Base-by-base conservation (phyloP, 2,329 filamentous ascomycete genomes). In the Fusarium equiseti region DNA sequence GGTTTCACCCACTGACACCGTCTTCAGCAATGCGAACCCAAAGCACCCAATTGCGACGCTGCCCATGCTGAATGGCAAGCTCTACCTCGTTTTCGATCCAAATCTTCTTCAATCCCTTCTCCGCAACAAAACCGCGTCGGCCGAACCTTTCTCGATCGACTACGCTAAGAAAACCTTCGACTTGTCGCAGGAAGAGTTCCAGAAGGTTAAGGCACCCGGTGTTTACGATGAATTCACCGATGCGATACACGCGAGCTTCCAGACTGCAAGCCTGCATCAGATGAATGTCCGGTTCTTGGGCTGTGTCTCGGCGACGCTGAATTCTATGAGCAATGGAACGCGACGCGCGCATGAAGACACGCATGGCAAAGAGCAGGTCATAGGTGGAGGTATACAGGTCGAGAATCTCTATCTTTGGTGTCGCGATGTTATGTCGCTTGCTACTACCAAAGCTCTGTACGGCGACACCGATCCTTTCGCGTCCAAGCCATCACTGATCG, bases 71-170 rank as follows among this genome's bases (percentile, higher is more conserved):
- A 80, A 76, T 50, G 73, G 78, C 40, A 83, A 83, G 55, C 73
- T 83, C 24, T 87, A 87, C 71, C 70, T 82, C n/a, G 79, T 85
- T 24, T 82, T 77, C 45, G 78, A 79, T 8, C 81, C 84, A 3
- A 53, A 72, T 2, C 70, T 86, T 6, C 76, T 82, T 18, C 77
- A 80, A 26, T 72, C 79, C 9, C 79, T 82, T 15, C 78, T 83
- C 35, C 80, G 82, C 24, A 77, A 77, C 22, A 81, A 81, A 42
- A 77, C 79, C 24, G 73, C 86, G 24, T 79, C 78, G 1, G 85
- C 86, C 69, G 81, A 83, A 38, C 79, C 80, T 2, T 78, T 86
- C 32, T 77, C 80, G 18, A 65, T 78, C 4, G 78, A 82, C 8
- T 78, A 82, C 5, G 78, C 78, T 6, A 74, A 81, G 32, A 77